Percentiles rank a stretch among this genome's conserved stretches.
These are phyloP conservation scores for Aphanoascus verrucosus DNA, from an alignment of 2,329 filamentous ascomycete genomes.

Conservation along the genomic window DNA sequence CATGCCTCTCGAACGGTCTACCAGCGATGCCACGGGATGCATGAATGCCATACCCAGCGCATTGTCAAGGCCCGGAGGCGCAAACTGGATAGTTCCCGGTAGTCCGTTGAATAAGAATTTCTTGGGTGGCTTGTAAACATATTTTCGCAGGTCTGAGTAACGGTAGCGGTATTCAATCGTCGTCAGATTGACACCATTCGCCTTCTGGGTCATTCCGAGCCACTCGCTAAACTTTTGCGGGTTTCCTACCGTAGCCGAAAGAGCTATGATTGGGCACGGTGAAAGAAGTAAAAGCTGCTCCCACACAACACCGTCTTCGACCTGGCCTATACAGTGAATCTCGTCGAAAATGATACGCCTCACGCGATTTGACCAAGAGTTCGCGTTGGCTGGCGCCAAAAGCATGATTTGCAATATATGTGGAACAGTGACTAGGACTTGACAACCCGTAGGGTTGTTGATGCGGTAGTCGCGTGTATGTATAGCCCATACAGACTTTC, in stretches of 20 bases:
- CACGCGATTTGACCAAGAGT: conserved; percentile 55
- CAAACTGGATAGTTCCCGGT: conserved; percentile 27
- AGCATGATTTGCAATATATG: conserved; percentile 73
- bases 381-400: conserved; percentile 53
- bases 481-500: conserved; percentile 66
- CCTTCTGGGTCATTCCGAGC: conserved; percentile 54
- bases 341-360: conserved; percentile 75
- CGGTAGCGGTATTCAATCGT: conserved; percentile 59
- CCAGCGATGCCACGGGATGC: conserved; percentile 55
- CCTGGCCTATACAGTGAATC: conserved; percentile 67
- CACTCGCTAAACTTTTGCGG: conserved; percentile 58
- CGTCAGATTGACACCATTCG: conserved; percentile 52
- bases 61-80: conserved; percentile 39
- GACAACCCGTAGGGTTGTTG: conserved; percentile 61
- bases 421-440: conserved; percentile 66
- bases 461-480: conserved; percentile 65
- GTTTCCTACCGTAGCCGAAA: conserved; percentile 72
- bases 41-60: conserved; percentile 47
- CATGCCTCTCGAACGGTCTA: conserved; percentile 51
- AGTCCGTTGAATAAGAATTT: conserved; percentile 45
- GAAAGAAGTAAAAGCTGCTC: conserved; percentile 64
- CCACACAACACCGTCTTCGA: conserved; percentile 66
- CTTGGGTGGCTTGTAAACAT: conserved; percentile 48
- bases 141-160: conserved; percentile 71
- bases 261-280: conserved; percentile 65